Conservation (phyloP, 2,329 filamentous ascomycete species). For the Teratosphaeria viscida region DNA sequence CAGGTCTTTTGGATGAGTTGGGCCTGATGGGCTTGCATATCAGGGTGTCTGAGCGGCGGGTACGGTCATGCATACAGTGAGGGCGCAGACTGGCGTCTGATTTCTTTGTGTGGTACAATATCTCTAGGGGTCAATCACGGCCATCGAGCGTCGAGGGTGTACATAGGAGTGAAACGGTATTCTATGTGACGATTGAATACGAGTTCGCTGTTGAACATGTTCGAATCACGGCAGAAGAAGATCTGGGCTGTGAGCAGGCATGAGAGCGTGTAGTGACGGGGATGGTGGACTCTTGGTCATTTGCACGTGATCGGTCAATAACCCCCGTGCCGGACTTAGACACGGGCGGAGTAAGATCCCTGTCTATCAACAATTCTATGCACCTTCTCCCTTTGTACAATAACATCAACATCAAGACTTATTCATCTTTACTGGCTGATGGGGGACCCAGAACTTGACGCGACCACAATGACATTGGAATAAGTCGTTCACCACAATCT, state of each 20-base stretch:
- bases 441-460: not conserved
- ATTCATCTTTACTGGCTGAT: not conserved
- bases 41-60: not conserved
- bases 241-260: too few species aligned
- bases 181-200: not conserved
- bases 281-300: not conserved
- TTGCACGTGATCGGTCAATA: not conserved
- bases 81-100: not conserved
- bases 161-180: not conserved
- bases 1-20: not conserved
- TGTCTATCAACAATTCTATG: not conserved
- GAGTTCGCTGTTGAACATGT: not conserved
- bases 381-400: not conserved
- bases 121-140: not conserved
- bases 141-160: not conserved
- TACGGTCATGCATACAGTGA: not conserved
- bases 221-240: not conserved
- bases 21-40: not conserved
- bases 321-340: too few species aligned
- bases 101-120: not conserved
- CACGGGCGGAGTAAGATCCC: not conserved
- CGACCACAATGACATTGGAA: not conserved
- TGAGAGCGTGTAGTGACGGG: too few species aligned
- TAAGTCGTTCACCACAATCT: not conserved
- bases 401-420: not conserved